phyloP scores from a whole-genome alignment of 2,329 filamentous ascomycete genomes.

The Chaetomium sp. region DNA sequence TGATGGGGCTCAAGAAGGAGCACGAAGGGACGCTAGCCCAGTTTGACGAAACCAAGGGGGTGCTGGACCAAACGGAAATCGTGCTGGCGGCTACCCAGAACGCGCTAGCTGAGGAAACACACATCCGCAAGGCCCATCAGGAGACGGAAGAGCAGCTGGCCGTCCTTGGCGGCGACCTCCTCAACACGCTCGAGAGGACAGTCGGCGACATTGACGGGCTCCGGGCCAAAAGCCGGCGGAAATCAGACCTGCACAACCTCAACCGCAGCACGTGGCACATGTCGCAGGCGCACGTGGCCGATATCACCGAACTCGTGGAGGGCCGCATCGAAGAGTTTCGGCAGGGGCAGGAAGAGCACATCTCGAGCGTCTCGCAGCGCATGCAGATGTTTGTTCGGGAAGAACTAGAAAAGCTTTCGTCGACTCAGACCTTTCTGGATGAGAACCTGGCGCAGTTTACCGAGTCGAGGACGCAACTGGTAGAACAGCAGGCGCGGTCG shows the following conservation, averaged over 20 bases:
- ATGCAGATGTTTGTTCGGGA: slow-evolving; percentile 72
- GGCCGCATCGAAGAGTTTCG: slow-evolving; percentile 66
- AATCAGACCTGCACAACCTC: slow-evolving; percentile 71
- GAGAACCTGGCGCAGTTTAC: slow-evolving; percentile 63
- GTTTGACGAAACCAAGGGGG: slow-evolving; percentile 71
- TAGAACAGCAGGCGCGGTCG: slow-evolving; percentile 60
- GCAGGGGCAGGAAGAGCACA: slow-evolving; percentile 62
- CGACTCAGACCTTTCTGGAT: slow-evolving; percentile 64
- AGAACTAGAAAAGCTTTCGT: slow-evolving; percentile 65
- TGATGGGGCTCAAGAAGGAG: slow-evolving; percentile 83
- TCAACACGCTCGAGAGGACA: slow-evolving; percentile 70
- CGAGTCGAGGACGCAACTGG: slow-evolving; percentile 60
- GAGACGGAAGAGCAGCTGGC: slow-evolving; percentile 74
- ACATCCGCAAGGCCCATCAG: slow-evolving; percentile 76
- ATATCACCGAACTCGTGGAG: slow-evolving; percentile 73
- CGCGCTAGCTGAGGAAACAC: slow-evolving; percentile 70
- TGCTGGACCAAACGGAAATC: slow-evolving; percentile 82
- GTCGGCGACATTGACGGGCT: slow-evolving; percentile 75
- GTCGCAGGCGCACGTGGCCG: slow-evolving; percentile 67
- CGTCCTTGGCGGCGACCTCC: slow-evolving; percentile 65
- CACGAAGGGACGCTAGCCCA: slow-evolving; percentile 67
- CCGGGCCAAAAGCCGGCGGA: slow-evolving; percentile 78
- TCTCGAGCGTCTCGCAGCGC: slow-evolving; percentile 59
- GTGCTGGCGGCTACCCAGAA: slow-evolving; percentile 72
- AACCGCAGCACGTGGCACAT: slow-evolving; percentile 76